These are phyloP conservation scores for Salix arbutifolia DNA, from an alignment of 345 rosid genomes.

Conservation along the genomic window DNA sequence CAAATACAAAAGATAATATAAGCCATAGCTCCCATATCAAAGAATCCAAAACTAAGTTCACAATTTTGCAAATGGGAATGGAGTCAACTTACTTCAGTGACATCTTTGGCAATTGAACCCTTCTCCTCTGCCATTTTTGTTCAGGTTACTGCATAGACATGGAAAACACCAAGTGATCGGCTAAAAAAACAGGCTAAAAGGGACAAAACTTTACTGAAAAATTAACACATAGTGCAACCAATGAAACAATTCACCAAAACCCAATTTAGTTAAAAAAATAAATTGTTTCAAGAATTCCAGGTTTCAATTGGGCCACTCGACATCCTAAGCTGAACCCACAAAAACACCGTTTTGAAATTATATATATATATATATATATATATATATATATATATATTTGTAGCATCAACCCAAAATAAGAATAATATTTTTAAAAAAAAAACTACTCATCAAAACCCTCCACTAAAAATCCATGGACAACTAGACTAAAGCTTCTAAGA, in stretches of 20 bases:
- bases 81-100: conserved; percentile 46
- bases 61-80: neutral
- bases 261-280: neutral
- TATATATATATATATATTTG: no score
- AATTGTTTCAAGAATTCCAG: neutral
- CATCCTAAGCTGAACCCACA: neutral
- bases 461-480: neutral
- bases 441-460: neutral
- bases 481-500: neutral
- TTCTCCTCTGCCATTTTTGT: conserved; percentile 31
- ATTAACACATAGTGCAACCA: neutral
- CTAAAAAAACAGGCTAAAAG: neutral
- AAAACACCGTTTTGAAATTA: neutral
- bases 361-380: no score
- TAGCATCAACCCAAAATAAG: neutral
- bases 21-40: conserved; percentile 9
- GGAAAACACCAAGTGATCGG: neutral
- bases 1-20: neutral
- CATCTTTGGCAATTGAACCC: conserved; percentile 50
- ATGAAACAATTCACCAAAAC: neutral
- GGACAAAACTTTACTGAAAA: neutral
- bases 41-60: neutral
- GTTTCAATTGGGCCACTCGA: neutral
- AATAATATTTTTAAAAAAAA: neutral
- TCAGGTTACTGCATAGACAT: conserved; percentile 13